Percentiles rank a stretch among this genome's conserved stretches.
These are phyloP conservation scores for Eucalyptus sp. DNA, from an alignment of 345 rosid species.

Conservation along the genomic window DNA sequence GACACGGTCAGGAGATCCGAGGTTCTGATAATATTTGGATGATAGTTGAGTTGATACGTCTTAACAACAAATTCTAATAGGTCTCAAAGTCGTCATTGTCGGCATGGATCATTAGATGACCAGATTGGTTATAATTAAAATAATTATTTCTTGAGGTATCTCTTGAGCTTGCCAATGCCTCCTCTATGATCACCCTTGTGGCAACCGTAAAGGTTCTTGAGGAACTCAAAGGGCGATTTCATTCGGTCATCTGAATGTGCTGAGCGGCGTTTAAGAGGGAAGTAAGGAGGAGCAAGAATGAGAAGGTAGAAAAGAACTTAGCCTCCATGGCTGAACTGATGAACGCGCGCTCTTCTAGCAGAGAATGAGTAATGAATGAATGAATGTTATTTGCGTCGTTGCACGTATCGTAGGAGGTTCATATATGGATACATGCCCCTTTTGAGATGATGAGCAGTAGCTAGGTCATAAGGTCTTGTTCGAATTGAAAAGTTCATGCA, in stretches of 20 bases:
- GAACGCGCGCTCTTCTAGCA: too few species aligned
- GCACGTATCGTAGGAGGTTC: too few species aligned
- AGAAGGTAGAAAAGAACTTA: neutral
- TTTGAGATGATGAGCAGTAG: too few species aligned
- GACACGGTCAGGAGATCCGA: slow-evolving; percentile 7
- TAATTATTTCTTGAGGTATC: slow-evolving; percentile 19
- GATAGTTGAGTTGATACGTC: slow-evolving; percentile 15
- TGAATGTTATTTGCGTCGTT: too few species aligned
- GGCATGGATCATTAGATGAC: neutral
- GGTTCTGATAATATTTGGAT: slow-evolving; percentile 2
- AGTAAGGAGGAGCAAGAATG: neutral
- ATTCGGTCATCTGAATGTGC: neutral
- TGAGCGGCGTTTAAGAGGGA: neutral
- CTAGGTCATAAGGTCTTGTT: too few species aligned
- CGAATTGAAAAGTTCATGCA: too few species aligned
- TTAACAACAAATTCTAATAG: slow-evolving; percentile 14
- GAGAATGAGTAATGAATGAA: too few species aligned
- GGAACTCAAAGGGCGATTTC: slow-evolving; percentile 5
- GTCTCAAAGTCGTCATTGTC: slow-evolving; percentile 16
- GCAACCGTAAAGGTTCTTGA: slow-evolving; percentile 11
- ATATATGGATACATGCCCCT: too few species aligned
- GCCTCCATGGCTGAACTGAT: neutral
- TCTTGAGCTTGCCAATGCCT: slow-evolving; percentile 14
- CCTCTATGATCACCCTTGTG: slow-evolving; percentile 13
- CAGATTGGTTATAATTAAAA: neutral